phyloP scores from a whole-genome alignment of 345 rosid species.

The Syzygium grande region DNA sequence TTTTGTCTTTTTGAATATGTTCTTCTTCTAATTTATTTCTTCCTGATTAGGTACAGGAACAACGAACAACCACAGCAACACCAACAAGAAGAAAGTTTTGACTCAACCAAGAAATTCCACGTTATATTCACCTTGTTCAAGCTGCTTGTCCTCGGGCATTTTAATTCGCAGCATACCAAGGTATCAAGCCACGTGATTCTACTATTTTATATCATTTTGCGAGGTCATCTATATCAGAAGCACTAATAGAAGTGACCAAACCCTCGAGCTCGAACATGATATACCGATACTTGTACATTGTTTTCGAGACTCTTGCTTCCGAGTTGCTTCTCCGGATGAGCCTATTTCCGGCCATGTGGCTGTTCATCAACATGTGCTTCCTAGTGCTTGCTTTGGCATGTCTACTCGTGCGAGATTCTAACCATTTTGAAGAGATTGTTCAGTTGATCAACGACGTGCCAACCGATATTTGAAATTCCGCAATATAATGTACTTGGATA shows the following conservation, averaged over 20 bases:
- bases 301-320: background rate
- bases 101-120: too few species aligned
- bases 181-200: too few species aligned
- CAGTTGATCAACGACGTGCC: background rate
- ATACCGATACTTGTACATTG: rapidly evolving
- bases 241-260: rapidly evolving
- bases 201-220: too few species aligned
- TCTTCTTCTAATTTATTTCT: too few species aligned
- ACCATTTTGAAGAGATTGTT: background rate
- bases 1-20: too few species aligned
- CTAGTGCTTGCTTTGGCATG: background rate
- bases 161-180: too few species aligned
- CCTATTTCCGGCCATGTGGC: background rate
- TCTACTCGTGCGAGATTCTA: background rate
- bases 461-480: background rate
- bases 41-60: too few species aligned
- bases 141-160: too few species aligned
- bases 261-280: background rate
- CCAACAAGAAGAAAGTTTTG: too few species aligned
- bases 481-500: background rate
- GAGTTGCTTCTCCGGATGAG: background rate
- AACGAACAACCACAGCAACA: too few species aligned
- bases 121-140: too few species aligned
- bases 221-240: too few species aligned
- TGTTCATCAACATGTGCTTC: background rate